These are phyloP conservation scores for Phytopythium ostracodes DNA, from an alignment of 352 stramenopile genomes.

Conservation along the genomic window DNA sequence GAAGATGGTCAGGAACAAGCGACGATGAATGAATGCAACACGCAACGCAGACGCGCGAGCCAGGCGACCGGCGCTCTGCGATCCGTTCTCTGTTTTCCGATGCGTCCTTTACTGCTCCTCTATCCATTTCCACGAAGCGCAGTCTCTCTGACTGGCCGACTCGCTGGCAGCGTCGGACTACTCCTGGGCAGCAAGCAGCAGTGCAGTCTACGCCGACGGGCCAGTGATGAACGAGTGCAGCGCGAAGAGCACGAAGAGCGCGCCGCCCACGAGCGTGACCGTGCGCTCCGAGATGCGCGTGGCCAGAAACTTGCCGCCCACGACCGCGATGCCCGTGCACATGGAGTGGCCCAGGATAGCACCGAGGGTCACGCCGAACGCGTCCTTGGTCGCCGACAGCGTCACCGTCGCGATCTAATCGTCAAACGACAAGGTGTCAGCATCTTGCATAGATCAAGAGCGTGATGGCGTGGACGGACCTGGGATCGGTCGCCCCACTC, in stretches of 20 bases:
- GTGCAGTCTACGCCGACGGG: slow-evolving; percentile 22
- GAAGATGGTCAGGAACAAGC: not conserved
- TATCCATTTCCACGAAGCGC: not conserved
- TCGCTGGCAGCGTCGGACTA: not conserved
- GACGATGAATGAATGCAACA: not conserved
- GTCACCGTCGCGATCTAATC: slow-evolving; percentile 97
- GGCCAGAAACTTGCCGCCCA: slow-evolving; percentile 98
- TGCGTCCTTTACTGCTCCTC: not conserved
- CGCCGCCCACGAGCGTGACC: slow-evolving; percentile 94
- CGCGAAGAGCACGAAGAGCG: slow-evolving; percentile 97
- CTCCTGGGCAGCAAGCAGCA: not conserved
- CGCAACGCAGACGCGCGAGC: not conserved
- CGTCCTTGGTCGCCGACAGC: slow-evolving; percentile 94
- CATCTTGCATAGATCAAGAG: no score
- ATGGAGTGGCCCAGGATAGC: slow-evolving; percentile 96
- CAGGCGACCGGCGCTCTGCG: not conserved
- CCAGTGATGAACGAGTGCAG: slow-evolving; percentile 94
- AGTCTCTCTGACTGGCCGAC: not conserved
- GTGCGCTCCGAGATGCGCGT: slow-evolving; percentile 96
- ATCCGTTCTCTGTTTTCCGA: not conserved
- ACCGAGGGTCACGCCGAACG: slow-evolving; percentile 94
- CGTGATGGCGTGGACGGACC: slow-evolving; percentile 11
- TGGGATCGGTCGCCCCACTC: slow-evolving; percentile 99
- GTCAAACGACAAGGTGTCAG: not conserved
- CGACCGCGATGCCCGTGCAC: slow-evolving; percentile 96